A percentile compares a stretch with the other conserved stretches of the same genome.
Evolutionary conservation across 139 green algal species (phyloP).

Genomic region (Tetratostichococcus sp.): DNA sequence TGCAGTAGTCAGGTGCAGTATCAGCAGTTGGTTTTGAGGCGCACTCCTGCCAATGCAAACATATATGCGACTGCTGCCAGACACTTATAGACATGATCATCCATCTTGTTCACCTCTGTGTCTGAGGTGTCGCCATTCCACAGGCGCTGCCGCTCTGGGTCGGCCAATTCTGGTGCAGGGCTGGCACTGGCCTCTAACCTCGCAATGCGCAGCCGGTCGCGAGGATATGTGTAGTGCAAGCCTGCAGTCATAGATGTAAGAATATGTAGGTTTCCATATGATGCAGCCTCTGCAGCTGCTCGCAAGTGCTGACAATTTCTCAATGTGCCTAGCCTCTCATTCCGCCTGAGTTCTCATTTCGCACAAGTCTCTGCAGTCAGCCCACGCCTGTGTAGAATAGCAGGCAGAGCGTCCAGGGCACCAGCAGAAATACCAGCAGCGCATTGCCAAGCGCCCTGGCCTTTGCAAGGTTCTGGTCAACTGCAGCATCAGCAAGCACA

Average conservation of each 20-base stretch:
- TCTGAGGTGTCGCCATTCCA: not conserved
- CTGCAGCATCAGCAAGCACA: not conserved
- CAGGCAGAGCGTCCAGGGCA: slow-evolving; percentile 45
- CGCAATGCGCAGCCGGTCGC: slow-evolving; percentile 18
- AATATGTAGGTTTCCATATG: not conserved
- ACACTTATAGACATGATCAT: too few relatives aligned
- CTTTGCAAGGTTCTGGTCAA: slow-evolving; percentile 20
- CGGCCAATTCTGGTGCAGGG: not conserved
- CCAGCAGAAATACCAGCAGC: slow-evolving; percentile 27
- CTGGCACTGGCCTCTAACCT: not conserved
- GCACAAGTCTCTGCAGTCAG: too few relatives aligned
- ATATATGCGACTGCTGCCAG: too few relatives aligned
- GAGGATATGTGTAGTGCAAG: slow-evolving; percentile 46
- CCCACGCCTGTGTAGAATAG: slow-evolving; percentile 32
- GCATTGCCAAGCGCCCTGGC: slow-evolving; percentile 35
- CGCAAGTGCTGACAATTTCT: too few relatives aligned
- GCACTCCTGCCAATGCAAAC: too few relatives aligned
- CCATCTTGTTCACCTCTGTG: too few relatives aligned
- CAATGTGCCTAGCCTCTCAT: too few relatives aligned
- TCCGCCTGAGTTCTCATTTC: too few relatives aligned
- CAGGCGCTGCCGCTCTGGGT: not conserved
- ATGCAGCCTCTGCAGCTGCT: not conserved
- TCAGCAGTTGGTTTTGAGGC: too few relatives aligned
- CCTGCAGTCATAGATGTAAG: not conserved
- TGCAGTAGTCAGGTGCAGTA: too few relatives aligned